Percentiles rank a stretch among this genome's conserved stretches.
Conservation (phyloP, 116 monocot genomes). For the Posidonia oceanica region DNA sequence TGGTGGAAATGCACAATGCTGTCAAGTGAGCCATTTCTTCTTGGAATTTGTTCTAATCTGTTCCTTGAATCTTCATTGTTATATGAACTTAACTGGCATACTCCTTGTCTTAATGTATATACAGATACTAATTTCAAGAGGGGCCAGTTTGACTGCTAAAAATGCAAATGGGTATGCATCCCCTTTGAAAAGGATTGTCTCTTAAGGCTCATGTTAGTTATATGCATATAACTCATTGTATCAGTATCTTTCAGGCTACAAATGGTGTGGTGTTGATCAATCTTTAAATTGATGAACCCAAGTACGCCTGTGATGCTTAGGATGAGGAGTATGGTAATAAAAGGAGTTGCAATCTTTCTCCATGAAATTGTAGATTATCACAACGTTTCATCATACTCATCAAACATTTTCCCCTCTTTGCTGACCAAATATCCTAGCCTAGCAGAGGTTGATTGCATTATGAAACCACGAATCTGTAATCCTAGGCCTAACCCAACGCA, state of each 20-base stretch:
- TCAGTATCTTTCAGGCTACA: neutral
- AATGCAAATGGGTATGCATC: slow-evolving; percentile 75
- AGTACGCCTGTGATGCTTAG: too few relatives aligned
- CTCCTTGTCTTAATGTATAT: slow-evolving; percentile 3
- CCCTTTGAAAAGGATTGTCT: neutral
- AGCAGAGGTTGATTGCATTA: too few relatives aligned
- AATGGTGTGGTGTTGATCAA: neutral
- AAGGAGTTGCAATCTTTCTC: too few relatives aligned
- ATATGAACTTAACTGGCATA: neutral
- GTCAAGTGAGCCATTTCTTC: slow-evolving; percentile 42
- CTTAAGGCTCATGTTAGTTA: neutral
- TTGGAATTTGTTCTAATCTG: neutral
- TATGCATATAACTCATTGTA: neutral
- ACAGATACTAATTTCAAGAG: slow-evolving; percentile 87
- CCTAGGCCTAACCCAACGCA: too few relatives aligned
- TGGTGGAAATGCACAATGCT: slow-evolving; percentile 92
- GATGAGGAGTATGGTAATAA: too few relatives aligned
- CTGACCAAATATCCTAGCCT: too few relatives aligned
- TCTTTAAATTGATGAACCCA: neutral
- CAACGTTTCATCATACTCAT: too few relatives aligned
- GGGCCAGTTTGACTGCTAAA: slow-evolving; percentile 65
- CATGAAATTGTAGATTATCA: too few relatives aligned
- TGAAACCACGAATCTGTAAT: too few relatives aligned
- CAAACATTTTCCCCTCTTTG: too few relatives aligned
- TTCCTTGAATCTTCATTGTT: neutral